These are phyloP conservation scores for Ichthyophonus hoferi DNA, from an alignment of 208 protist genomes.

Conservation along the genomic window DNA sequence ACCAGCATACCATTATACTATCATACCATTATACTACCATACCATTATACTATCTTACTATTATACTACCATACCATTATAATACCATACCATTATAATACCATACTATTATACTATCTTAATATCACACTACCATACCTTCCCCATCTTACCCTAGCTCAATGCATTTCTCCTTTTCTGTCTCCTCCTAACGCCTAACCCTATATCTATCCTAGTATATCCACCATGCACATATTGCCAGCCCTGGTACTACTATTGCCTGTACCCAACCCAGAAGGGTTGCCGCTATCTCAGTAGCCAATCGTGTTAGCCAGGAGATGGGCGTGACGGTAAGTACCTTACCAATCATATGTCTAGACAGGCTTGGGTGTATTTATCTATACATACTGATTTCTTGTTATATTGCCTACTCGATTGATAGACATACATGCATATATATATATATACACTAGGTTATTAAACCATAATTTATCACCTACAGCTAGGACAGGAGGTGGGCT, in stretches of 20 bases:
- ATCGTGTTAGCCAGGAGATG: slow-evolving; percentile 81
- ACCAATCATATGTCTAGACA: neutral
- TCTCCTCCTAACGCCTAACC: slow-evolving; percentile 12
- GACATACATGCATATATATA: neutral
- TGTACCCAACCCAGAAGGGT: slow-evolving; percentile 83
- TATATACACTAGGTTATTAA: neutral
- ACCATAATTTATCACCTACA: too few relatives aligned
- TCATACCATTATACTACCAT: too few relatives aligned
- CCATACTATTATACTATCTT: too few relatives aligned
- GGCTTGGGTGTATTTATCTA: neutral
- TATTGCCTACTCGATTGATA: neutral
- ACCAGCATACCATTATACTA: too few relatives aligned
- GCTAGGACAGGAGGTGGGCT: slow-evolving; percentile 69
- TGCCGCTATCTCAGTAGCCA: slow-evolving; percentile 81
- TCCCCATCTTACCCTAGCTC: too few relatives aligned
- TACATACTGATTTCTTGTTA: neutral
- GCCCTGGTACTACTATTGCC: slow-evolving; percentile 51
- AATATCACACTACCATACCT: too few relatives aligned
- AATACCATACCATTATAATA: too few relatives aligned
- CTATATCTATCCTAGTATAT: slow-evolving; percentile 86
- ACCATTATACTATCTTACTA: too few relatives aligned
- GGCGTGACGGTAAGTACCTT: slow-evolving; percentile 17
- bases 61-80: too few relatives aligned
- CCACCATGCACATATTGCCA: slow-evolving; percentile 63
- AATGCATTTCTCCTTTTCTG: neutral